Percentiles rank a stretch among this genome's conserved stretches.
Conservation (phyloP, 2,329 filamentous ascomycete species). For the Stachybotrys elegans region DNA sequence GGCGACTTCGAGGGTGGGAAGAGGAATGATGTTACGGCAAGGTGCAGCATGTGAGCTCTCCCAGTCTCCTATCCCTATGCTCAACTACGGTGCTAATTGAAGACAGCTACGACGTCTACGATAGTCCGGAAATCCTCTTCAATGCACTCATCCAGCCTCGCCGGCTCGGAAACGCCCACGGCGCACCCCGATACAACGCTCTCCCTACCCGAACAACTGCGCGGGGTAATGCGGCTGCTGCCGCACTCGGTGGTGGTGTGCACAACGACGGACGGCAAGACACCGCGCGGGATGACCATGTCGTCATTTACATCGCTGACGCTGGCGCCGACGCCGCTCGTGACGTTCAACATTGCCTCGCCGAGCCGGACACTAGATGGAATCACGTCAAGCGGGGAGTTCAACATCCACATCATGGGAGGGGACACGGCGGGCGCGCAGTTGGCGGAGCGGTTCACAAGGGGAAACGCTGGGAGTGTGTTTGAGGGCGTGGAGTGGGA, state of each 20-base stretch:
- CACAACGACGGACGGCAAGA: slow-evolving; percentile 34
- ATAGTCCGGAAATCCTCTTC: slow-evolving; percentile 10
- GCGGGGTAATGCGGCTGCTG: slow-evolving; percentile 48
- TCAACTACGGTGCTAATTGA: too few species aligned
- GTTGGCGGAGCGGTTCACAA: slow-evolving; percentile 47
- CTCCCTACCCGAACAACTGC: slow-evolving; percentile 41
- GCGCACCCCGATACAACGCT: slow-evolving; percentile 25
- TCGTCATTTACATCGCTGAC: slow-evolving; percentile 55
- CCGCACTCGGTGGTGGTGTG: slow-evolving; percentile 52
- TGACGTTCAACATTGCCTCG: slow-evolving; percentile 53
- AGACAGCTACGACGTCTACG: too few species aligned
- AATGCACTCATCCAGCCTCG: slow-evolving; percentile 12
- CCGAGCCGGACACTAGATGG: slow-evolving; percentile 53
- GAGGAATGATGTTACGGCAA: too few species aligned
- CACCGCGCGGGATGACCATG: slow-evolving; percentile 50
- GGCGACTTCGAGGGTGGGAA: too few species aligned
- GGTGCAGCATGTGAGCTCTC: too few species aligned
- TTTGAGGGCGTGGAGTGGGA: slow-evolving; percentile 30
- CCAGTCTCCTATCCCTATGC: too few species aligned
- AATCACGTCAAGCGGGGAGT: slow-evolving; percentile 35
- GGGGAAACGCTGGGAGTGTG: slow-evolving; percentile 38
- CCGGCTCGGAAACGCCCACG: slow-evolving; percentile 23
- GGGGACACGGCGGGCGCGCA: slow-evolving; percentile 41
- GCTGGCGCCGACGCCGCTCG: slow-evolving; percentile 43
- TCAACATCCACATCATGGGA: slow-evolving; percentile 52